Conservation (phyloP, 768 basidiomycete species). For the Polyporus arcularius region DNA sequence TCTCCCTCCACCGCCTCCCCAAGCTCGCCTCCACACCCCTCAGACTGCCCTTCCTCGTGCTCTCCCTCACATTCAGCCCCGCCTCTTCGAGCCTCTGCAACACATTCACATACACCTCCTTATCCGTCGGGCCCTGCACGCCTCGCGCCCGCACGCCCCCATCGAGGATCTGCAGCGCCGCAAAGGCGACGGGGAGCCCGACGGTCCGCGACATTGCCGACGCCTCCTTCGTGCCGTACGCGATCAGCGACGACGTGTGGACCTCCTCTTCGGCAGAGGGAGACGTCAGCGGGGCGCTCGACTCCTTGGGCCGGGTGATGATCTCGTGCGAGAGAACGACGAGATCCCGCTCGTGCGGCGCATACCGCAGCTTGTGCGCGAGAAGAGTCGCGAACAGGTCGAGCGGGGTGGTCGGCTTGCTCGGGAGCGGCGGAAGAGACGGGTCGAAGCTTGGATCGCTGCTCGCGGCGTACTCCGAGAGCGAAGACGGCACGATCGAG, state of each 20-base stretch:
- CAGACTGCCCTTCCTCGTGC: constrained; percentile 18
- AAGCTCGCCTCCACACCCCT: constrained; percentile 10
- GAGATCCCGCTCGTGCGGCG: constrained; percentile 75
- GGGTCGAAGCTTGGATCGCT: constrained; percentile 7
- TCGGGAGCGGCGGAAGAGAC: constrained; percentile 47
- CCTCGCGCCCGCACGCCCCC: constrained; percentile 53
- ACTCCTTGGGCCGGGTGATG: constrained; percentile 42
- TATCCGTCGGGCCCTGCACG: constrained; percentile 67
- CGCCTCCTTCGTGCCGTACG: constrained; percentile 56
- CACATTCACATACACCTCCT: constrained; percentile 61
- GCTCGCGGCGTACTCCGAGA: constrained; percentile 18
- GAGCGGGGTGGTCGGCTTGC: constrained; percentile 50
- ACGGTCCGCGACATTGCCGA: constrained; percentile 94
- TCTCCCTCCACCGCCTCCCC: constrained; percentile 9
- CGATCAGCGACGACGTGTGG: constrained; percentile 66
- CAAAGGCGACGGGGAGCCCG: constrained; percentile 85
- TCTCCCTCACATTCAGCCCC: constrained; percentile 43
- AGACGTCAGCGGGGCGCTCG: neutral
- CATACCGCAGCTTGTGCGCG: constrained; percentile 69
- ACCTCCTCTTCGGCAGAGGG: constrained; percentile 43
- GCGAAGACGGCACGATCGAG: constrained; percentile 26
- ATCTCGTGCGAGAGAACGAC: constrained; percentile 87
- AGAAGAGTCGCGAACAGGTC: constrained; percentile 77
- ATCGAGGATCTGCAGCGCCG: constrained; percentile 70
- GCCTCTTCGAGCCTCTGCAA: constrained; percentile 58